These are phyloP conservation scores for Metschnikowia lochheadii DNA, from an alignment of 805 yeast genomes.

Conservation along the genomic window DNA sequence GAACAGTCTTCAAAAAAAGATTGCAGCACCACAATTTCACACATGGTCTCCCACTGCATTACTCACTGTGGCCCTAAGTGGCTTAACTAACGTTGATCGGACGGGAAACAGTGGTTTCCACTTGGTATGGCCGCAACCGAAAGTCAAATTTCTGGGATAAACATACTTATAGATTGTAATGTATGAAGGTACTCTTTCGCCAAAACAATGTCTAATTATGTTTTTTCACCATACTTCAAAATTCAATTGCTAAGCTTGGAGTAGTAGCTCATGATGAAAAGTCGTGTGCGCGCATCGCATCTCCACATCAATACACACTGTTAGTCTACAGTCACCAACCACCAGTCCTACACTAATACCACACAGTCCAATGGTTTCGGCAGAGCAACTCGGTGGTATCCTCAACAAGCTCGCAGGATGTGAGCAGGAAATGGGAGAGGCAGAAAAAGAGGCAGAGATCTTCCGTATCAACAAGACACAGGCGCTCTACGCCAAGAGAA, in stretches of 20 bases:
- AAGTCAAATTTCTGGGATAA: neutral
- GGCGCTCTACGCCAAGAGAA: constrained; percentile 55
- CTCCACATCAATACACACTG: neutral
- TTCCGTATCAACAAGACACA: constrained; percentile 50
- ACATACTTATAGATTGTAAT: no score
- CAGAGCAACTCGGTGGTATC: constrained; percentile 22
- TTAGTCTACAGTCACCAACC: neutral
- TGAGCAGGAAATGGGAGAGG: constrained; percentile 54
- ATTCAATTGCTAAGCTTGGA: neutral
- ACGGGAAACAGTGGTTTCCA: no score
- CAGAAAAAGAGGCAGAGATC: constrained; percentile 58
- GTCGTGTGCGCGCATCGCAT: neutral
- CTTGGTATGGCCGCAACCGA: constrained; percentile 5
- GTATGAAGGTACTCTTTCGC: no score
- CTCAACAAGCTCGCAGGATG: constrained; percentile 49
- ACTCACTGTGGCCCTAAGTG: neutral
- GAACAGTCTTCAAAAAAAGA: no score
- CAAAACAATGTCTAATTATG: no score
- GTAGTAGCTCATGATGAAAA: neutral
- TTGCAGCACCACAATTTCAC: neutral
- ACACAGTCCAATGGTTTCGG: neutral
- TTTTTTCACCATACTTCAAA: neutral
- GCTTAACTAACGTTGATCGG: no score
- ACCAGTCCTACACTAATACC: neutral
- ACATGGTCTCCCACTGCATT: neutral